Evolutionary conservation across 495 filamentous ascomycete species (phyloP).

Genomic region (Pseudomonodictys pantanalensis): DNA sequence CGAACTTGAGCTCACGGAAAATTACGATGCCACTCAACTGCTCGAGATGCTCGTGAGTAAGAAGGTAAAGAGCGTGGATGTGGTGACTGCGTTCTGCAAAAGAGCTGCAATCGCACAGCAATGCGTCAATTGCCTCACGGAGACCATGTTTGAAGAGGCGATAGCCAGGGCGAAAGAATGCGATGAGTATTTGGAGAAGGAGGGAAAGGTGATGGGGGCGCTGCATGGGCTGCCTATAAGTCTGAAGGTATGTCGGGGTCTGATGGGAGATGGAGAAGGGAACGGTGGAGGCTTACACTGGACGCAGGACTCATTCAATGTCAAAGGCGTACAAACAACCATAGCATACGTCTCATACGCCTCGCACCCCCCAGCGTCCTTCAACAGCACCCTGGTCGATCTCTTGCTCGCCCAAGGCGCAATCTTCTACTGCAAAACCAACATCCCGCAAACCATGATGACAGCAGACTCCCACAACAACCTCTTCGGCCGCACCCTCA

Average conservation of each 20-base stretch:
- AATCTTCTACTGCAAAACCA: constrained; percentile 66
- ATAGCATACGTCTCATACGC: constrained; percentile 58
- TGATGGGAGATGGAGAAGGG: background rate
- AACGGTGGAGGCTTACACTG: background rate
- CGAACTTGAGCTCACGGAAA: constrained; percentile 26
- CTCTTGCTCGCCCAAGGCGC: constrained; percentile 49
- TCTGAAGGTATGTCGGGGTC: constrained; percentile 18
- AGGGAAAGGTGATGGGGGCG: constrained; percentile 54
- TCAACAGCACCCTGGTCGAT: constrained; percentile 50
- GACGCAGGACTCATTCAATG: constrained; percentile 66
- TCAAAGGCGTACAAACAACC: constrained; percentile 56
- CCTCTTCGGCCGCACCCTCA: constrained; percentile 34
- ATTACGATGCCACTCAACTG: constrained; percentile 26
- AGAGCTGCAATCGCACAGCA: constrained; percentile 35
- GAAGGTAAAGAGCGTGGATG: constrained; percentile 19
- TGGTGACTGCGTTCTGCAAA: constrained; percentile 33
- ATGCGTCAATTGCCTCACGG: constrained; percentile 56
- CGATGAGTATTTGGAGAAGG: constrained; percentile 52
- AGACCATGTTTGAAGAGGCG: constrained; percentile 63
- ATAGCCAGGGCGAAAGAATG: constrained; percentile 56
- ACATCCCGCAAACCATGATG: constrained; percentile 48
- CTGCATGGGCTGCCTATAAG: constrained; percentile 65
- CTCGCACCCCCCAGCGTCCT: constrained; percentile 47
- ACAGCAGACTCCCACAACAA: constrained; percentile 36
- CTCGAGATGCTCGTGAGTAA: constrained; percentile 7